Evolutionary conservation across 1,284 basidiomycete species (phyloP), one percentile per base, ranked within the genome.

Genomic region (Microbotryum saponariae): DNA sequence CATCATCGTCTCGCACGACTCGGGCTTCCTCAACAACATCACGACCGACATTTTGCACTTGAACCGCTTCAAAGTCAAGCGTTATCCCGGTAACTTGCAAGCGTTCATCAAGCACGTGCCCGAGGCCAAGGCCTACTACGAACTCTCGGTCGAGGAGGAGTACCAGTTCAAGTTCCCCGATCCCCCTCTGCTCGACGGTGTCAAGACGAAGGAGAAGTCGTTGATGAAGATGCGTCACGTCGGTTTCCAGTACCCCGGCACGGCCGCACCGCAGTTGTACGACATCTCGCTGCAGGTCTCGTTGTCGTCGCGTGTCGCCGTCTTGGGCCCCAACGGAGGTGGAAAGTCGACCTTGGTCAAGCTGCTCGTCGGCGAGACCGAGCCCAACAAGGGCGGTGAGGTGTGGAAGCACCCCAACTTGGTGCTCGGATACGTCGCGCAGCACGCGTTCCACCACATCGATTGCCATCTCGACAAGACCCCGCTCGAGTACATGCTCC

Each of bases 361-460:
- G 82, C 83, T 99, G 67, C 86, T 99, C 74, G 97, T 94, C 71
- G 93, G 91, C 74, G 93, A 98, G 79, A 88, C 91, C 80, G 91
- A 97, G 79, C 84, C 91, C 70, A 96, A 96, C 85, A 87, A 86
- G 78, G 88, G 89, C 70, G 92, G 92, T 82, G 90, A 93, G 79
- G 87, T 89, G 78, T 97, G 93, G 93, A 96, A 93, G 82, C 92
- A 97, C 82, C 93, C 93, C 66, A 97, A 97, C 83, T 83, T 97
- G 82, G 92, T 97, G 80, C 93, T 96, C 70, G 92, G 92, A 77
- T 97, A 97, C 81, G 92, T 97, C 71, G 92, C 92, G 59, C 92
- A 97, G 79, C 92, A 97, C 80, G 93, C 92, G 69, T 64, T 68
- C 55, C 61, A 67, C 62, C 93, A 96, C 79, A 97, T 97, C 74